These are phyloP conservation scores for Mycena capillaripes DNA, from an alignment of 768 basidiomycete genomes.

Conservation along the genomic window DNA sequence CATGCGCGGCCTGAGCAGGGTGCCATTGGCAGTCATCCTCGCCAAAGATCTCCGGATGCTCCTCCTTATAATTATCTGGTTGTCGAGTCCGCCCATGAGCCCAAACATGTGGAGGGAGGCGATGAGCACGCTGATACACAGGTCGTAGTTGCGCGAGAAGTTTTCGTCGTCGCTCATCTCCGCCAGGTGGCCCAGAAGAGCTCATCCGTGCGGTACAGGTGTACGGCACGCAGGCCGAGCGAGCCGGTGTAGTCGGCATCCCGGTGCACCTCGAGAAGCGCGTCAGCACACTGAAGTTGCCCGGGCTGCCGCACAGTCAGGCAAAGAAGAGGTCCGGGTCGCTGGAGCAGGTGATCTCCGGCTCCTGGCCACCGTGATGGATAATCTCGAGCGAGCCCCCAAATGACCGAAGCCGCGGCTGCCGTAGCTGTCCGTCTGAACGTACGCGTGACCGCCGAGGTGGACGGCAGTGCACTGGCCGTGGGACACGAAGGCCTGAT, in stretches of 20 bases:
- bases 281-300: conserved; percentile 31
- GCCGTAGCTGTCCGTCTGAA: conserved; percentile 33
- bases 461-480: conserved; percentile 30
- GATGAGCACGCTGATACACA: conserved; percentile 33
- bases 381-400: conserved; percentile 33
- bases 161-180: conserved; percentile 30
- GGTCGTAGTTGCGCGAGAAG: conserved; percentile 33
- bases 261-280: conserved; percentile 27
- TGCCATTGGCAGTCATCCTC: too few species aligned
- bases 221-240: conserved; percentile 23
- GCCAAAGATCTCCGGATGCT: conserved; percentile 32
- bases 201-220: conserved; percentile 22
- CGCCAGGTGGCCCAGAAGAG: conserved; percentile 26
- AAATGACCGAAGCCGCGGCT: conserved; percentile 28
- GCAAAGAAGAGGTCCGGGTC: conserved; percentile 33
- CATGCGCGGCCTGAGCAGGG: conserved; percentile 22
- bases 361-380: conserved; percentile 21
- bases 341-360: conserved; percentile 22
- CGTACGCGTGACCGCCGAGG: conserved; percentile 28
- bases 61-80: conserved; percentile 24
- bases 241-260: conserved; percentile 24
- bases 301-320: conserved; percentile 33
- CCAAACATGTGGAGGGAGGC: conserved; percentile 23
- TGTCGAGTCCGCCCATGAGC: conserved; percentile 27
- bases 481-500: conserved; percentile 31